Conservation (phyloP, 257 asterid genomes). For the Solanum phureja region DNA sequence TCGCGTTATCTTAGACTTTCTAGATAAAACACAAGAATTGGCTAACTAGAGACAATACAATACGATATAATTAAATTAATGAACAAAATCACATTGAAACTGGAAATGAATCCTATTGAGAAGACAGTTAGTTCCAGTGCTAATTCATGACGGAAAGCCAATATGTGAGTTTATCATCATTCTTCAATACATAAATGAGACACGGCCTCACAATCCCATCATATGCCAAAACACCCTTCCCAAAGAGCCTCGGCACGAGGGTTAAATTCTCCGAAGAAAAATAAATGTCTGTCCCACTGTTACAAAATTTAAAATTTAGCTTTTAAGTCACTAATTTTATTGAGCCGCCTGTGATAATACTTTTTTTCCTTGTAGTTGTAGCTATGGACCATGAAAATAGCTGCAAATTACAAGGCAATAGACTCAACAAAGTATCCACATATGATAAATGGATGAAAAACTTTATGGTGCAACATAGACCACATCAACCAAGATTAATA, state of each 20-base stretch:
- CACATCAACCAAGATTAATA: neutral
- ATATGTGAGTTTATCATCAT: neutral
- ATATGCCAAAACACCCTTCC: neutral
- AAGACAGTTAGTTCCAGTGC: no score
- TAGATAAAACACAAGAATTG: neutral
- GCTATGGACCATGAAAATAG: neutral
- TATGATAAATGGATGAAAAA: no score
- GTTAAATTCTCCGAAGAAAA: neutral
- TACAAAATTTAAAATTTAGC: neutral
- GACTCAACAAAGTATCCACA: neutral
- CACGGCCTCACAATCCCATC: slow-evolving; percentile 1
- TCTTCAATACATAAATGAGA: neutral
- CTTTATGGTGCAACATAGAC: neutral
- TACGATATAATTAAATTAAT: no score
- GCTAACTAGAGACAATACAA: neutral
- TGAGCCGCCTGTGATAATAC: neutral
- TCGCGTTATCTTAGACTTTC: neutral
- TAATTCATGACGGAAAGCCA: no score
- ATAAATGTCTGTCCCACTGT: neutral
- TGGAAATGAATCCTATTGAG: no score
- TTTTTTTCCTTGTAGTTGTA: neutral
- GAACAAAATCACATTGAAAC: no score
- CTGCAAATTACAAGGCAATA: neutral
- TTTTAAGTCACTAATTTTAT: neutral
- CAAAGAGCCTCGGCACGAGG: no score